Base-by-base conservation (phyloP, 2,329 filamentous ascomycete species). In the Grosmannia penicillata region DNA sequence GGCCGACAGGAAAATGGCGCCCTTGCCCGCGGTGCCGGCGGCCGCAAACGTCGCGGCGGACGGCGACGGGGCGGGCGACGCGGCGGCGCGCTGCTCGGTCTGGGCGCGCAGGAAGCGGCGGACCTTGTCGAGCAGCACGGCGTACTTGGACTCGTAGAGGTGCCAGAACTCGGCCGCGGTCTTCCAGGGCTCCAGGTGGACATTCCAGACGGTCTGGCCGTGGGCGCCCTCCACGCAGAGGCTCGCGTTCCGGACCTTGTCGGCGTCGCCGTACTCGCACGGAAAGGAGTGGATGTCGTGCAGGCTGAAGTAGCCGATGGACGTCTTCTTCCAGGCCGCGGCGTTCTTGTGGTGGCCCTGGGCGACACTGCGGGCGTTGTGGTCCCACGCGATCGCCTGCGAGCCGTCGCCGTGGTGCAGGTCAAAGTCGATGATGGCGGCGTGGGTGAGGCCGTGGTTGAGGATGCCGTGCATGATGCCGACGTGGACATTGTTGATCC, bases 201-300 rank as follows among this genome's bases (percentile, higher is more conserved):
- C 78, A 51, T 98, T 98, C 86, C 91, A 96, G 37, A 96, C 76
- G 8, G 76, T 89, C 56, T 98, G 91, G 1, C 84, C 82, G 53
- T 98, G 91, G 0, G 89, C 86, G 50, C 87, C 87, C 43, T 96
- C 87, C 45, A 98, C 78, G 55, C 93, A 96, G 21, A 95, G 61
- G 60, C 87, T 95, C 2, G 93, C 91, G 49, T 89, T 93, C 53
- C 82, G 84, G 37, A 96, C 79, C 58, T 96, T 96, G 18, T 91
- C 84, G 41, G 82, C 75, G 44, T 96, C 89, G n/a, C 89, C 91
- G 54, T 72, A 74, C 56, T 98, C 91, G 55, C 91, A 98, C 0
- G 93, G 91, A 52, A 93, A 98, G 0, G 89, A 96, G 58, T 98
- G 96, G 62, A 98, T 95, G 53, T 98, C 91, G 56, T 98, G 91